Conservation (phyloP, 768 basidiomycete species). For the Psilocybe subaeruginosa region DNA sequence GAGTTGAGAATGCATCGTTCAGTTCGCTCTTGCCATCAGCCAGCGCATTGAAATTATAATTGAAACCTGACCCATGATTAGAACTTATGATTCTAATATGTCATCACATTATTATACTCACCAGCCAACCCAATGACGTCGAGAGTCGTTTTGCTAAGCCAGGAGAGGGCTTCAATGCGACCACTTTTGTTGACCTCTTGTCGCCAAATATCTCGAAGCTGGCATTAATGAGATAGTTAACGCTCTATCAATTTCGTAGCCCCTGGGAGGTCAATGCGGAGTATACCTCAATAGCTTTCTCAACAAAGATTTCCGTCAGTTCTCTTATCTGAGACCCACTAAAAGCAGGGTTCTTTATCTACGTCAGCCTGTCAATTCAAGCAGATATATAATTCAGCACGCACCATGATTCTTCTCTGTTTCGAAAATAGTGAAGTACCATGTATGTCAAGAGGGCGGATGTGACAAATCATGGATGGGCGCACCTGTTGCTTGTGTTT, state of each 20-base stretch:
- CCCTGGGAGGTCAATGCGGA: not conserved
- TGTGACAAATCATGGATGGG: not conserved
- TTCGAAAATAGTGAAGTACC: no score
- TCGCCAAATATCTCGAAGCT: conserved; percentile 57
- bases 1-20: conserved; percentile 51
- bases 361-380: not conserved
- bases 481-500: conserved; percentile 49
- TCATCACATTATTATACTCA: conserved; percentile 24
- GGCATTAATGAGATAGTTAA: not conserved
- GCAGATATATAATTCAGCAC: not conserved
- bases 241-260: not conserved
- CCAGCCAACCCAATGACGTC: conserved; percentile 80
- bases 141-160: conserved; percentile 69
- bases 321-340: conserved; percentile 60
- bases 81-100: no score
- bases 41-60: conserved; percentile 36
- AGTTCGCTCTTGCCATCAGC: conserved; percentile 47
- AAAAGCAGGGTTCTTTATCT: conserved; percentile 64
- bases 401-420: conserved; percentile 49
- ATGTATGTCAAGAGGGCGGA: no score
- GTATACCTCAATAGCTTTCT: conserved; percentile 55
- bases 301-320: conserved; percentile 57
- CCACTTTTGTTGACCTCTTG: conserved; percentile 31
- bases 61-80: conserved; percentile 27
- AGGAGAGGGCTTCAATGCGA: conserved; percentile 61